These are phyloP conservation scores for Cyclotella kingstonii DNA, from an alignment of 108 stramenopile genomes.

Conservation along the genomic window DNA sequence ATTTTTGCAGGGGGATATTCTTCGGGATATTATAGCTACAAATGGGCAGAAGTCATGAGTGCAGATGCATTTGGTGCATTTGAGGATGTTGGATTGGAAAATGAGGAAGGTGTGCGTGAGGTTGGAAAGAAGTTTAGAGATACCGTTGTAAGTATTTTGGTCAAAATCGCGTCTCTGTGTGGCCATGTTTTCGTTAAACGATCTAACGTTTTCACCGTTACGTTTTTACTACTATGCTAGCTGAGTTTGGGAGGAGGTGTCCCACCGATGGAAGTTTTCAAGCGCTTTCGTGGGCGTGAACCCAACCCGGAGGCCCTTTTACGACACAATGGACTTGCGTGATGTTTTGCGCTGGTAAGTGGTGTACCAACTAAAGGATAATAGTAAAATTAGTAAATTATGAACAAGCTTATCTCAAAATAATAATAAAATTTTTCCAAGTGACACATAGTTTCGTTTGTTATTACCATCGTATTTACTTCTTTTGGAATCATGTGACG, in stretches of 20 bases:
- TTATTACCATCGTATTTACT: too few species aligned
- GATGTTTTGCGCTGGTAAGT: too few species aligned
- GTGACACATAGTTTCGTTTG: too few species aligned
- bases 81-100: slow-evolving; percentile 96
- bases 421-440: too few species aligned
- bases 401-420: too few species aligned
- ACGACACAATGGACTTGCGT: slow-evolving; percentile 93
- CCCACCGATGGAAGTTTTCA: slow-evolving; percentile 91
- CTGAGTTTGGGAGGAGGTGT: slow-evolving; percentile 89
- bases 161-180: not conserved
- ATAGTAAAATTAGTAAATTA: too few species aligned
- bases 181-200: not conserved
- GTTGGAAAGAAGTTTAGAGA: slow-evolving; percentile 91
- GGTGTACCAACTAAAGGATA: too few species aligned
- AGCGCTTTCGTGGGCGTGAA: slow-evolving; percentile 93
- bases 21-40: slow-evolving; percentile 95
- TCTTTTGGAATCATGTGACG: too few species aligned
- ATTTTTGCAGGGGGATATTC: slow-evolving; percentile 98
- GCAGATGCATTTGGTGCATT: slow-evolving; percentile 98
- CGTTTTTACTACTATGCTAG: not conserved
- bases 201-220: not conserved
- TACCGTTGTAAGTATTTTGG: slow-evolving; percentile 56
- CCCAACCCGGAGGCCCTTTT: slow-evolving; percentile 94
- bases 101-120: slow-evolving; percentile 83
- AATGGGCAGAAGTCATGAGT: slow-evolving; percentile 98